Percentiles rank a stretch among this genome's conserved stretches.
Evolutionary conservation across 352 stramenopile species (phyloP).

Genomic region (Phytophthora lateralis): DNA sequence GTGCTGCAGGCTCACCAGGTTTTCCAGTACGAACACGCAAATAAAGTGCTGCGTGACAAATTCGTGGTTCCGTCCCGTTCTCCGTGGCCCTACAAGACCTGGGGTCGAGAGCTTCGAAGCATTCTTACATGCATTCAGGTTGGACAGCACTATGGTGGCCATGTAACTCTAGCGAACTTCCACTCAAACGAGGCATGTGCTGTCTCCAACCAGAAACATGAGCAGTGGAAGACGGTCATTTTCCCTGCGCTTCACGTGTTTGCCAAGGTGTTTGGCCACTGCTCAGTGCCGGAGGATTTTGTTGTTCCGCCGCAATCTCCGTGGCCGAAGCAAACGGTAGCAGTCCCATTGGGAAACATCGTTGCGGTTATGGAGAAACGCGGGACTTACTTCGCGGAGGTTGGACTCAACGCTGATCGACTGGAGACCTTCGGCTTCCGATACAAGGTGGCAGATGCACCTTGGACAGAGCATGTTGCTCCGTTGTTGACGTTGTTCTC

Average conservation of each 20-base stretch:
- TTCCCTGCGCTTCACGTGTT: slow-evolving; percentile 32
- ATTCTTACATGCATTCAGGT: slow-evolving; percentile 29
- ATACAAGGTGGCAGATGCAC: slow-evolving; percentile 29
- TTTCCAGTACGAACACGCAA: slow-evolving; percentile 33
- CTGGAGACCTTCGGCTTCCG: slow-evolving; percentile 37
- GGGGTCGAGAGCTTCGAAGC: slow-evolving; percentile 23
- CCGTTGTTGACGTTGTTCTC: slow-evolving; percentile 28
- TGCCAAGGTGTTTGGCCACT: slow-evolving; percentile 31
- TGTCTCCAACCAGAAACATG: slow-evolving; percentile 4
- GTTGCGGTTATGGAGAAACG: slow-evolving; percentile 19
- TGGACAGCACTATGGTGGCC: slow-evolving; percentile 29
- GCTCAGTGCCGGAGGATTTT: slow-evolving; percentile 23
- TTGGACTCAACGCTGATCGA: slow-evolving; percentile 33
- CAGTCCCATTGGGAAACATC: slow-evolving; percentile 20
- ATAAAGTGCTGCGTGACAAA: slow-evolving; percentile 24
- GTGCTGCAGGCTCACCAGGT: slow-evolving; percentile 28
- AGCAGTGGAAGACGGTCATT: slow-evolving; percentile 28
- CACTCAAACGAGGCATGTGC: slow-evolving; percentile 10
- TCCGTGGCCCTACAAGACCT: slow-evolving; percentile 33
- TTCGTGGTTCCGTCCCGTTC: slow-evolving; percentile 35
- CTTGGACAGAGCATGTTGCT: slow-evolving; percentile 22
- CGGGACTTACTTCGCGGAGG: slow-evolving; percentile 28
- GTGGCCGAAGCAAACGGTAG: slow-evolving; percentile 25
- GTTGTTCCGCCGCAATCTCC: slow-evolving; percentile 22
- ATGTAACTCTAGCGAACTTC: slow-evolving; percentile 22